These are phyloP conservation scores for Fusarium setosum DNA, from an alignment of 2,329 filamentous ascomycete genomes.

Conservation along the genomic window DNA sequence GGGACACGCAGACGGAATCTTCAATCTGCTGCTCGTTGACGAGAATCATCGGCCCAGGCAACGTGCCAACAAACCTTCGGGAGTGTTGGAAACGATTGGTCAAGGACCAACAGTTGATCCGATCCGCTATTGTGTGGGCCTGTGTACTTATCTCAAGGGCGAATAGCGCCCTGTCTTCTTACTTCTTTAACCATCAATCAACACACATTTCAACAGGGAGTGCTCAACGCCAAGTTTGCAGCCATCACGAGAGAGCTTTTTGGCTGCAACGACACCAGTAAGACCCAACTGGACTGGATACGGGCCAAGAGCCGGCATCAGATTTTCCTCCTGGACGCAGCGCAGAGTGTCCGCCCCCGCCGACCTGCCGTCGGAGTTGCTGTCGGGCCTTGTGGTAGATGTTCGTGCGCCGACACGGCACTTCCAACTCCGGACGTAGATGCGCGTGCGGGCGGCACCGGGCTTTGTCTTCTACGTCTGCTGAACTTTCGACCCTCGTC, in stretches of 20 bases:
- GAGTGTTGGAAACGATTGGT: no score
- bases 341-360: conserved; percentile 17
- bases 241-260: conserved; percentile 14
- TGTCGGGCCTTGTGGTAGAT: conserved; percentile 9
- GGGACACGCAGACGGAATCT: conserved; percentile 8
- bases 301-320: conserved; percentile 12
- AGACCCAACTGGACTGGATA: conserved; percentile 17
- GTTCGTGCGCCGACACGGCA: background rate
- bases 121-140: no score
- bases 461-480: conserved; percentile 14
- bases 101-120: no score
- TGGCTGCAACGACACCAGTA: conserved; percentile 1
- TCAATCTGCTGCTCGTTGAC: background rate
- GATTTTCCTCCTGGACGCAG: conserved; percentile 13
- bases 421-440: background rate
- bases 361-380: conserved; percentile 9
- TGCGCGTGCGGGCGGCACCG: conserved; percentile 4
- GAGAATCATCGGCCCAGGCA: conserved; percentile 10
- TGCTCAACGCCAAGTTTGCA: conserved; percentile 13
- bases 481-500: conserved; percentile 10
- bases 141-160: no score
- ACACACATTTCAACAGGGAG: no score
- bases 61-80: conserved; percentile 15
- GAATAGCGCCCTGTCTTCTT: no score
- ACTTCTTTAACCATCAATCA: no score